Percentiles rank a stretch among this genome's conserved stretches.
These are phyloP conservation scores for Vickermania ingenoplastis DNA, from an alignment of 208 protist species.

Conservation along the genomic window DNA sequence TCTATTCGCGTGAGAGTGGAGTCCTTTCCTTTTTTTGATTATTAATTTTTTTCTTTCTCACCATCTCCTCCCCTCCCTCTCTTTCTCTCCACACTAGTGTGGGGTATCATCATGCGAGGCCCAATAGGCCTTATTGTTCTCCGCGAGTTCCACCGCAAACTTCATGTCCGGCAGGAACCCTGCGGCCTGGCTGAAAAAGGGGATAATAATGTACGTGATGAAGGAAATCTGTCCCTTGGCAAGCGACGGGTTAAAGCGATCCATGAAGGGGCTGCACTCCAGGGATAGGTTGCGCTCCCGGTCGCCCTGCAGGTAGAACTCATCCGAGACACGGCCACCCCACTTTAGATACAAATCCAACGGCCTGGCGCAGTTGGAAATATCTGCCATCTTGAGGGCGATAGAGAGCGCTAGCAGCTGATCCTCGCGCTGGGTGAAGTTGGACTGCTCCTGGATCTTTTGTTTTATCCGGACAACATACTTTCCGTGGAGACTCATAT, in stretches of 20 bases:
- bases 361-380: conserved; percentile 89
- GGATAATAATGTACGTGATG: conserved; percentile 89
- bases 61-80: neutral
- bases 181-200: conserved; percentile 81
- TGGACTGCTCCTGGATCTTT: conserved; percentile 43
- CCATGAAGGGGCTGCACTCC: conserved; percentile 91
- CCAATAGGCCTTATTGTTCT: conserved; percentile 82
- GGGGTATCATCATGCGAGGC: conserved; percentile 41
- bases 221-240: conserved; percentile 88
- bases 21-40: no score
- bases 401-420: conserved; percentile 82
- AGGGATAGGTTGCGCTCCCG: conserved; percentile 77
- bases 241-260: conserved; percentile 60
- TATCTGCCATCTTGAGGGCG: conserved; percentile 92
- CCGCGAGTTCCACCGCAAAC: conserved; percentile 62
- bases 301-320: conserved; percentile 93
- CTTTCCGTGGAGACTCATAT: conserved; percentile 89
- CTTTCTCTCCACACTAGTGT: conserved; percentile 12
- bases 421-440: conserved; percentile 73
- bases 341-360: conserved; percentile 85
- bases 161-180: conserved; percentile 80
- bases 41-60: no score
- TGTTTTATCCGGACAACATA: conserved; percentile 61
- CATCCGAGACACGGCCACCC: conserved; percentile 83
- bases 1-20: no score